Conservation (phyloP, 2,329 filamentous ascomycete genomes). For the Cercospora sp. region DNA sequence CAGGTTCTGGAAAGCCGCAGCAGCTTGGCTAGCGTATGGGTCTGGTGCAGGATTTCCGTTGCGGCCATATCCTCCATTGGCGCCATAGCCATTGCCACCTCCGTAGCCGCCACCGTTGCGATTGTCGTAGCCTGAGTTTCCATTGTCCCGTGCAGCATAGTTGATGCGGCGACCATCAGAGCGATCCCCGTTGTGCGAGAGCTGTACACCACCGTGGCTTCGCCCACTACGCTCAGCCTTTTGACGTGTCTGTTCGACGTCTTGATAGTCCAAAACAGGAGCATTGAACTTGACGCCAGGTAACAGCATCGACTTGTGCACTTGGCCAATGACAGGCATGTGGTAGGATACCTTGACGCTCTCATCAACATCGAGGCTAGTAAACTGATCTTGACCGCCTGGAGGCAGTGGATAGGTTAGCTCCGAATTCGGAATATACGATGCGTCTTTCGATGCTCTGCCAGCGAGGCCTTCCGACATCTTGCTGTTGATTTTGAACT, state of each 20-base stretch:
- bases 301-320: slow-evolving; percentile 92
- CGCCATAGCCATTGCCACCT: slow-evolving; percentile 30
- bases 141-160: slow-evolving; percentile 46
- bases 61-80: slow-evolving; percentile 30
- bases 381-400: slow-evolving; percentile 59
- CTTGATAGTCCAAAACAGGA: slow-evolving; percentile 70
- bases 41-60: slow-evolving; percentile 19
- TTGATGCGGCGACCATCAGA: slow-evolving; percentile 54
- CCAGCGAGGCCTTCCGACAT: slow-evolving; percentile 78
- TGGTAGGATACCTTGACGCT: slow-evolving; percentile 87
- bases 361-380: slow-evolving; percentile 75
- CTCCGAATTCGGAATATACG: slow-evolving; percentile 79
- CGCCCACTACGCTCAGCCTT: slow-evolving; percentile 67
- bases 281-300: slow-evolving; percentile 74
- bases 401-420: slow-evolving; percentile 47
- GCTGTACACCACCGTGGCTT: slow-evolving; percentile 66
- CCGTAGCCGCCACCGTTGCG: slow-evolving; percentile 20
- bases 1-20: slow-evolving; percentile 31
- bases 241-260: slow-evolving; percentile 70
- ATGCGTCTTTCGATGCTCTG: slow-evolving; percentile 74
- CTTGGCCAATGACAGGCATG: slow-evolving; percentile 68
- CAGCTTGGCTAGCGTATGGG: slow-evolving; percentile 21
- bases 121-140: slow-evolving; percentile 31
- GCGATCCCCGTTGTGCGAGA: slow-evolving; percentile 52
- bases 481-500: slow-evolving; percentile 71